phyloP scores from a whole-genome alignment of 2,329 filamentous ascomycete species.

The Aaosphaeria pasadenensis region DNA sequence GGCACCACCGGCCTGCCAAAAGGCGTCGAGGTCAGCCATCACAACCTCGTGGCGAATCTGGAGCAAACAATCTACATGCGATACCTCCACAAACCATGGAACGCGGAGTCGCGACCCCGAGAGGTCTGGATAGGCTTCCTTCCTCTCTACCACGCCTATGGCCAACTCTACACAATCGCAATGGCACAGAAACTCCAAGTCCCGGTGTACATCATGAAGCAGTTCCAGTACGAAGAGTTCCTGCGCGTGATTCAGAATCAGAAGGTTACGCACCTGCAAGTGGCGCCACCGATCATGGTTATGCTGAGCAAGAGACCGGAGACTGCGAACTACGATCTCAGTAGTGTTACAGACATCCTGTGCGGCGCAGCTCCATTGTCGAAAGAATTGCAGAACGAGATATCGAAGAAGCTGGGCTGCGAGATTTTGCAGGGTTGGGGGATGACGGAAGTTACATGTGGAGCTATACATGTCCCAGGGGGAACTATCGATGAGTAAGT shows the following conservation, averaged over 20 bases:
- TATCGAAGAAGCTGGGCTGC: slow-evolving; percentile 31
- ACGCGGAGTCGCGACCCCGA: slow-evolving; percentile 37
- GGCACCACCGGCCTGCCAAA: slow-evolving; percentile 54
- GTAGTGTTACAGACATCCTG: slow-evolving; percentile 38
- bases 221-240: slow-evolving; percentile 41
- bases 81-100: slow-evolving; percentile 40
- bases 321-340: slow-evolving; percentile 40
- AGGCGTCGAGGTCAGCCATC: slow-evolving; percentile 50
- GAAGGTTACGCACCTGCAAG: slow-evolving; percentile 39
- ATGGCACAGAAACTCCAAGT: slow-evolving; percentile 48
- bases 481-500: slow-evolving; percentile 31
- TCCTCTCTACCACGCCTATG: slow-evolving; percentile 47
- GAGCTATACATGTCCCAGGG: slow-evolving; percentile 37
- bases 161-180: slow-evolving; percentile 41
- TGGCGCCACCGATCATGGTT: slow-evolving; percentile 43
- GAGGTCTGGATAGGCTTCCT: slow-evolving; percentile 51
- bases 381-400: slow-evolving; percentile 42
- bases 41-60: slow-evolving; percentile 51
- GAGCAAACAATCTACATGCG: slow-evolving; percentile 50
- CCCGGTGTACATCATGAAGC: slow-evolving; percentile 41
- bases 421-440: slow-evolving; percentile 41
- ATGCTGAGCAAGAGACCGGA: slow-evolving; percentile 45
- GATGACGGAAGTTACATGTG: slow-evolving; percentile 43
- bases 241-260: slow-evolving; percentile 36
- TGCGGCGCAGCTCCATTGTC: slow-evolving; percentile 44